Evolutionary conservation across 108 stramenopile genomes (phyloP), one percentile per base, ranked within the genome.

Genomic region (Heterococcus sp.): DNA sequence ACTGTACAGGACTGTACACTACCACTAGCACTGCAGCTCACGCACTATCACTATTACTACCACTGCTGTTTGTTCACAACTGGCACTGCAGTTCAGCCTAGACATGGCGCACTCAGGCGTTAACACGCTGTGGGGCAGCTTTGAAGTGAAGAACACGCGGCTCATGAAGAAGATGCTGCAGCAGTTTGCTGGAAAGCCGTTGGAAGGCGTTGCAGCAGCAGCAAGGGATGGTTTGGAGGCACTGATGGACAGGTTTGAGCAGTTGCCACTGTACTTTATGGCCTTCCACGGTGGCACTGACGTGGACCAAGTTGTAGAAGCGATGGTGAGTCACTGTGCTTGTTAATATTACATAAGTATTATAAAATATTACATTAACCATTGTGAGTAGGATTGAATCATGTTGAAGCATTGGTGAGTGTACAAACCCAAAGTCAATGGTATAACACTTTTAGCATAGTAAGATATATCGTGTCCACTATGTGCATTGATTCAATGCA

Each of bases 231-330:
- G 75, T 0, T 71, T 95, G 32, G 71, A 86, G 1, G 92, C 90
- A 0, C 73, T 93, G 64, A 89, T 90, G 27, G 93, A 96, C 75
- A 89, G 92, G 38, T 97, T 97, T 76, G 91, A 91, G 78, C 78
- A 69, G 5, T 88, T 98, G 31, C 96, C 98, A 2, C 68, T 99
- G 31, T 87, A 91, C 75, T 96, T 97, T 87, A 87, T 99, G 92
- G 90, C 90, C 65, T 99, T 95, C 77, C 96, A 96, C 78, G 96
- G 96, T 37, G 92, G 92, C 3, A 93, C 94, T 26, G 94, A 95
- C 66, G 77, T 97, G 28, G 93, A 94, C 30, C 93, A 92, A 66
- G 95, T 99, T 1, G 39, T 99, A 34, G 96, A 97, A 84, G 95
- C 95, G 36, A 95, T 99, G 95, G 46, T 58, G 46, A 58, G 46